A percentile compares a stretch with the other conserved stretches of the same genome.
These are phyloP conservation scores for Omphalotus guepiniiformis DNA, from an alignment of 768 basidiomycete genomes.

Conservation along the genomic window DNA sequence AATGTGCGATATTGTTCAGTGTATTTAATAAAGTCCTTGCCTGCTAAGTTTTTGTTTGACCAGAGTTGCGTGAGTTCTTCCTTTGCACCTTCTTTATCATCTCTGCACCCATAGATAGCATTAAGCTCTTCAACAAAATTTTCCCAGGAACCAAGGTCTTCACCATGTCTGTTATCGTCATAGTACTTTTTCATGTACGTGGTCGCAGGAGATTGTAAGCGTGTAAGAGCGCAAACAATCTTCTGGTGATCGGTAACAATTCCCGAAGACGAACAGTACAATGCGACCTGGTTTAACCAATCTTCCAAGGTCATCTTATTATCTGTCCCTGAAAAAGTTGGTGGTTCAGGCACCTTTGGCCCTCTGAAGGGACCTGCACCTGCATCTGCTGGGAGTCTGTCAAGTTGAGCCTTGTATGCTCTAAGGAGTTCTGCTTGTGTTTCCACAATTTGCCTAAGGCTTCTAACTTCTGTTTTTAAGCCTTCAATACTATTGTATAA, in stretches of 20 bases:
- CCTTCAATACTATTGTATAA: not conserved
- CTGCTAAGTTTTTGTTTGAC: not conserved
- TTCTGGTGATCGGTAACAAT: constrained; percentile 1
- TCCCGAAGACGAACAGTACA: not conserved
- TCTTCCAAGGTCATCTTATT: not conserved
- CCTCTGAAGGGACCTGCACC: not conserved
- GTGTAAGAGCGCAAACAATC: constrained; percentile 1
- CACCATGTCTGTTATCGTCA: not conserved
- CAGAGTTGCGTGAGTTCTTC: not conserved
- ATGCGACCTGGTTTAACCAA: not conserved
- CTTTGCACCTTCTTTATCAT: constrained; percentile 1
- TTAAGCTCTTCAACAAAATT: not conserved
- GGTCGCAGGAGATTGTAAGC: not conserved
- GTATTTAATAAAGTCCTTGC: constrained; percentile 5
- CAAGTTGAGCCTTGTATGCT: not conserved
- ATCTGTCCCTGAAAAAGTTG: not conserved
- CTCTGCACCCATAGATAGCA: not conserved
- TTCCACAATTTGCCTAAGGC: not conserved
- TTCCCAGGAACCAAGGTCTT: not conserved
- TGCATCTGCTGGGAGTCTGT: not conserved
- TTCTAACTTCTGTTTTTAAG: not conserved
- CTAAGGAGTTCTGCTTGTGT: not conserved
- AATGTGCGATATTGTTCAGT: constrained; percentile 5
- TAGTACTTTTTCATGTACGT: constrained; percentile 3
- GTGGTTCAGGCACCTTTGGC: not conserved